Evolutionary conservation across 352 stramenopile species (phyloP).

Genomic region (Globisporangium rhizosaccharum): DNA sequence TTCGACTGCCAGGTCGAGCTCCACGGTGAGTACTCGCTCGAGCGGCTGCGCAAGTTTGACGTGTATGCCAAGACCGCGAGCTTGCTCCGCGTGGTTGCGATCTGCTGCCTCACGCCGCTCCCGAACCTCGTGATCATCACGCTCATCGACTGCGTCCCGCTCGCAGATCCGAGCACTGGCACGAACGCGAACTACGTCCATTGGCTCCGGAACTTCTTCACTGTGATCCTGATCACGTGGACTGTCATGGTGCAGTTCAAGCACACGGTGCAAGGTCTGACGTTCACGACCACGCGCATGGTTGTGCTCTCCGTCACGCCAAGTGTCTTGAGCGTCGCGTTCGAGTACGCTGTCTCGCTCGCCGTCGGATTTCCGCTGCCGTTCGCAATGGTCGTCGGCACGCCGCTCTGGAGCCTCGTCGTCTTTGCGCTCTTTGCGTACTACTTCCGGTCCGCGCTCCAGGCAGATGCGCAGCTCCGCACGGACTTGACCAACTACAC

Average conservation of each 20-base stretch:
- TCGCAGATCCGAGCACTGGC: constrained; percentile 1
- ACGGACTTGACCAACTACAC: constrained; percentile 22
- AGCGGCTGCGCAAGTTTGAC: constrained; percentile 2
- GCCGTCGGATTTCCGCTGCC: constrained; percentile 39
- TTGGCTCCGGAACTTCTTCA: constrained; percentile 14
- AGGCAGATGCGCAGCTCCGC: constrained; percentile 7
- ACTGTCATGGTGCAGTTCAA: constrained; percentile 25
- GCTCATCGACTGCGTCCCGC: constrained; percentile 8
- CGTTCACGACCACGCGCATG: constrained; percentile 8
- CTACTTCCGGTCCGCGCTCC: constrained; percentile 22
- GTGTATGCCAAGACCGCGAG: not conserved
- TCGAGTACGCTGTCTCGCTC: constrained; percentile 18
- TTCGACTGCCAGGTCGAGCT: constrained; percentile 15
- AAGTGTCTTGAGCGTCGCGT: constrained; percentile 14
- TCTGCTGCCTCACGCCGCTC: constrained; percentile 7
- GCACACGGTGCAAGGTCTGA: constrained; percentile 5
- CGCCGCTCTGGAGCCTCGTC: constrained; percentile 15
- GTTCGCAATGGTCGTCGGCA: constrained; percentile 25
- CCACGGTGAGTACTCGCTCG: constrained; percentile 15
- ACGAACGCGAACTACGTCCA: constrained; percentile 2
- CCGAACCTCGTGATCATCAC: constrained; percentile 6
- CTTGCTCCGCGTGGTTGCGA: not conserved
- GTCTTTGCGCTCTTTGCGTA: constrained; percentile 18
- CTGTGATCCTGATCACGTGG: constrained; percentile 20
- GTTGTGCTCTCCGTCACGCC: constrained; percentile 10